A percentile compares a stretch with the other conserved stretches of the same genome.
Evolutionary conservation across 768 basidiomycete species (phyloP).

Genomic region (Clitopilus passeckerianus): DNA sequence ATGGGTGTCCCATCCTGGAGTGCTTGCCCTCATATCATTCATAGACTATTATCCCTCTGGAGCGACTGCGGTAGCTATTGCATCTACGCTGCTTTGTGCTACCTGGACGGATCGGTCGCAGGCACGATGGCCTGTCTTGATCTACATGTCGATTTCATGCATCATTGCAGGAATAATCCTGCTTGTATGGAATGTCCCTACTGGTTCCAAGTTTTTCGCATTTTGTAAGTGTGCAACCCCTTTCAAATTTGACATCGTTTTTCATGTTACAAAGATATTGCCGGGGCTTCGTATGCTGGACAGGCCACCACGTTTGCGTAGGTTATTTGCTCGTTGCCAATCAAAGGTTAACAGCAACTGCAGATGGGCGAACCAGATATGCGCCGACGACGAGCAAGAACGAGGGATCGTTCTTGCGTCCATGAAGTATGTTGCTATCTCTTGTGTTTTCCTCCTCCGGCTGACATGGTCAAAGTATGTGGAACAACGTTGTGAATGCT

Average conservation of each 20-base stretch:
- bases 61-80: constrained; percentile 59
- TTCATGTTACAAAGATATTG: constrained; percentile 31
- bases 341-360: too few relatives aligned
- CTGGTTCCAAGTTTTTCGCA: constrained; percentile 67
- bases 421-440: constrained; percentile 52
- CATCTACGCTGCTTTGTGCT: constrained; percentile 57
- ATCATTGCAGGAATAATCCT: constrained; percentile 53
- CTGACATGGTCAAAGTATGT: constrained; percentile 39
- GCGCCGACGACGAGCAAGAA: constrained; percentile 66
- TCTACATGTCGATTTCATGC: constrained; percentile 55
- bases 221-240: constrained; percentile 46
- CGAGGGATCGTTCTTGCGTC: constrained; percentile 65
- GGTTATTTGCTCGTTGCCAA: constrained; percentile 12
- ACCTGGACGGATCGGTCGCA: constrained; percentile 57
- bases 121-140: constrained; percentile 58
- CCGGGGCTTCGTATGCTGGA: constrained; percentile 67
- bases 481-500: constrained; percentile 64
- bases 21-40: background rate
- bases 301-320: constrained; percentile 76
- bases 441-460: background rate
- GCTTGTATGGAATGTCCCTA: constrained; percentile 56
- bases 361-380: constrained; percentile 79
- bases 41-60: constrained; percentile 52
- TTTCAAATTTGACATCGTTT: background rate
- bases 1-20: background rate